Percentiles rank a stretch among this genome's conserved stretches.
Evolutionary conservation across 2,329 filamentous ascomycete genomes (phyloP).

Genomic region (Leptographium galeiforme): DNA sequence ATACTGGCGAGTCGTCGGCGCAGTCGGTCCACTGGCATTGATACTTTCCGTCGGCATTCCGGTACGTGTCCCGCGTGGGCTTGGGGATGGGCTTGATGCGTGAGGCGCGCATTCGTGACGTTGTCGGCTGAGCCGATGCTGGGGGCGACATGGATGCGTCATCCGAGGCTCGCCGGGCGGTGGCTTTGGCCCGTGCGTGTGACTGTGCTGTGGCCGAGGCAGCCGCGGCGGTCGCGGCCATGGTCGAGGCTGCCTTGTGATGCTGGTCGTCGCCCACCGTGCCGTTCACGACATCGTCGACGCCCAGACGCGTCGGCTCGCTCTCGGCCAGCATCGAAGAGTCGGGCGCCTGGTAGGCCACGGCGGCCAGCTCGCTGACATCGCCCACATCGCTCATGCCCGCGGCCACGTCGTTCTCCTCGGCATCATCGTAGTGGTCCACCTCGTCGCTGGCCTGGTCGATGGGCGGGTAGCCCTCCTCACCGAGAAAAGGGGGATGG

Average conservation of each 20-base stretch:
- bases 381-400: constrained; percentile 8
- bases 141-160: constrained; percentile 2
- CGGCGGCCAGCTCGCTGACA: constrained; percentile 10
- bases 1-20: constrained; percentile 47
- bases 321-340: constrained; percentile 10
- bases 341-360: constrained; percentile 9
- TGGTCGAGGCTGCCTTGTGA: constrained; percentile 6
- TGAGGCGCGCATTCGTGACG: constrained; percentile 4
- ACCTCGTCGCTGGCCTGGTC: constrained; percentile 12
- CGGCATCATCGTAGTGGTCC: constrained; percentile 8
- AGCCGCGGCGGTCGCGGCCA: constrained; percentile 6
- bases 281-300: constrained; percentile 1
- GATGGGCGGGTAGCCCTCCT: constrained; percentile 14
- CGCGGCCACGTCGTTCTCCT: constrained; percentile 4
- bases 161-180: background rate
- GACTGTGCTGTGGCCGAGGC: background rate
- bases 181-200: background rate
- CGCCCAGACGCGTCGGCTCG: constrained; percentile 7
- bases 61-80: constrained; percentile 41
- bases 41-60: constrained; percentile 62
- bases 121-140: background rate
- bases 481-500: constrained; percentile 8
- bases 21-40: constrained; percentile 63
- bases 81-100: constrained; percentile 43
- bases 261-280: background rate